A percentile compares a stretch with the other conserved stretches of the same genome.
Evolutionary conservation across 169 alveolate species (phyloP).

Genomic region (Plasmodium billcollinsi): DNA sequence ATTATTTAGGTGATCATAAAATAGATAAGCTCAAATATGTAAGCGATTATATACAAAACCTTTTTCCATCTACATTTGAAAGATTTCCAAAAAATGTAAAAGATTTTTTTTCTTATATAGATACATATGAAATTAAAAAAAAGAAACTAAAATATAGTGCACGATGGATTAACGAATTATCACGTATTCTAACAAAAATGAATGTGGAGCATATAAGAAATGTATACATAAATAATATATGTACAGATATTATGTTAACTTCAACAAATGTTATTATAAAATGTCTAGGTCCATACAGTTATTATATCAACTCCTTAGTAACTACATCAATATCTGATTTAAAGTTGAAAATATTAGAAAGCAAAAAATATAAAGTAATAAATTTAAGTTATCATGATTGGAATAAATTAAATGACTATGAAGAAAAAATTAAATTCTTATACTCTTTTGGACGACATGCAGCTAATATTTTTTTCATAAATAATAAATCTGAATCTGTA

Average conservation of each 20-base stretch:
- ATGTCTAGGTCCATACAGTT: conserved; percentile 88
- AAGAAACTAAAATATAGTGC: conserved; percentile 76
- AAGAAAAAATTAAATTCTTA: conserved; percentile 67
- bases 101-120: conserved; percentile 61
- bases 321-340: conserved; percentile 65
- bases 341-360: conserved; percentile 30
- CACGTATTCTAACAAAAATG: conserved; percentile 69
- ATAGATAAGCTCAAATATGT: conserved; percentile 81
- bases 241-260: conserved; percentile 83
- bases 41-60: conserved; percentile 79
- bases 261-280: conserved; percentile 78
- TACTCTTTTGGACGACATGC: conserved; percentile 73
- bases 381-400: conserved; percentile 72
- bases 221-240: conserved; percentile 79
- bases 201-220: conserved; percentile 80
- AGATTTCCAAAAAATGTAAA: conserved; percentile 76
- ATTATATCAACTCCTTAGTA: conserved; percentile 83
- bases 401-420: conserved; percentile 72
- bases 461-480: conserved; percentile 46
- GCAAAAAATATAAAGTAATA: conserved; percentile 54
- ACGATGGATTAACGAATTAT: conserved; percentile 84
- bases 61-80: conserved; percentile 57
- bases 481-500: not conserved
- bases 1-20: conserved; percentile 81
- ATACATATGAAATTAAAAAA: conserved; percentile 76